Percentiles rank a stretch among this genome's conserved stretches.
These are phyloP conservation scores for Maudiozyma turicensis DNA, from an alignment of 805 yeast genomes.

Conservation along the genomic window DNA sequence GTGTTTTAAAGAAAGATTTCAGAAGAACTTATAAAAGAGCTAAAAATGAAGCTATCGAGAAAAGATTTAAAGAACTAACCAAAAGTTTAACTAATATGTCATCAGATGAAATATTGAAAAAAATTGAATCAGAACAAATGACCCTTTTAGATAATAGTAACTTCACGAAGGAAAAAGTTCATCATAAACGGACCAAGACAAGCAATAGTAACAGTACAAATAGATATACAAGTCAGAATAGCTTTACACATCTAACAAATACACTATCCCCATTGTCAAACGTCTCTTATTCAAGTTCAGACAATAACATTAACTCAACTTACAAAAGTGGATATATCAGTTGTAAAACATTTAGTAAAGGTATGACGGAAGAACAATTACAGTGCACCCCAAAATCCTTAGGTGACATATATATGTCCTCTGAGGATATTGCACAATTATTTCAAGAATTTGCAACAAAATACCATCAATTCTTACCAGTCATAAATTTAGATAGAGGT, in stretches of 20 bases:
- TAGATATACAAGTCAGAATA: background rate
- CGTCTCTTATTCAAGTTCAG: background rate
- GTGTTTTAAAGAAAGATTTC: slow-evolving; percentile 70
- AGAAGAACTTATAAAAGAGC: slow-evolving; percentile 87
- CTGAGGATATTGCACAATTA: slow-evolving; percentile 51
- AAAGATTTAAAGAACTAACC: slow-evolving; percentile 62
- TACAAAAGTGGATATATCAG: background rate
- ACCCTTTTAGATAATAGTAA: slow-evolving; percentile 21
- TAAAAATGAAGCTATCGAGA: slow-evolving; percentile 70
- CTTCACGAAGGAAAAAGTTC: slow-evolving; percentile 25
- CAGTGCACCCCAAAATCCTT: slow-evolving; percentile 58
- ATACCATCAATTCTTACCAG: slow-evolving; percentile 82
- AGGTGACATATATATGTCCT: slow-evolving; percentile 54
- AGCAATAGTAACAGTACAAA: too few relatives aligned
- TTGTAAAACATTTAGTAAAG: background rate
- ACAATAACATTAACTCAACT: background rate
- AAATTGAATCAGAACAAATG: slow-evolving; percentile 20
- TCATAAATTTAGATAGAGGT: slow-evolving; percentile 72
- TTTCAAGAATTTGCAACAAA: slow-evolving; percentile 59
- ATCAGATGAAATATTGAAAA: slow-evolving; percentile 24
- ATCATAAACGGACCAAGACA: background rate
- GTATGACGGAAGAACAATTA: slow-evolving; percentile 31
- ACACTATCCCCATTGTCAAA: background rate
- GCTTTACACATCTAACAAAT: background rate
- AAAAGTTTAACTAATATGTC: slow-evolving; percentile 35